phyloP scores from a whole-genome alignment of 2,329 filamentous ascomycete genomes.

The Verticillium nubilum region DNA sequence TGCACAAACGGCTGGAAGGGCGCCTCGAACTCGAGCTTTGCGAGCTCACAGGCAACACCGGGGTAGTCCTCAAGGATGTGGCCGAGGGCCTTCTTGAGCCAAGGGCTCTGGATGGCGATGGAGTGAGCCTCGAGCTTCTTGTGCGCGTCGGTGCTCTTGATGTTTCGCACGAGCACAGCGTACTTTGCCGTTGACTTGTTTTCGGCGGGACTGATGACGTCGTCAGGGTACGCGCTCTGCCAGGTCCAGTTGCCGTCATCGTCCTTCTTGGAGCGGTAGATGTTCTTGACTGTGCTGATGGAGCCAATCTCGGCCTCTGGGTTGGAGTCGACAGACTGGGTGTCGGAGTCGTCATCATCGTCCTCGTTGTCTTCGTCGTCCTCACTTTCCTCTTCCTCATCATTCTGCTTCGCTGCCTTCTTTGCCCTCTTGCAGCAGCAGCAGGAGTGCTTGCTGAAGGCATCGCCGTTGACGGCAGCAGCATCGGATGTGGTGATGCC shows the following conservation, averaged over 20 bases:
- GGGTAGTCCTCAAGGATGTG: slow-evolving; percentile 53
- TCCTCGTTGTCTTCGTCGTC: neutral
- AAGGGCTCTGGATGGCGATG: slow-evolving; percentile 58
- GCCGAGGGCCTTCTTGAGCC: slow-evolving; percentile 50
- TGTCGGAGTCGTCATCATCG: neutral
- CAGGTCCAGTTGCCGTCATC: slow-evolving; percentile 45
- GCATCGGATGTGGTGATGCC: neutral
- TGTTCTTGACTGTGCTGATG: slow-evolving; percentile 32
- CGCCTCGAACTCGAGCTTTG: slow-evolving; percentile 54
- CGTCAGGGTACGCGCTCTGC: slow-evolving; percentile 49
- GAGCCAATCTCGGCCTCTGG: slow-evolving; percentile 19
- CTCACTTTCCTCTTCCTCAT: neutral
- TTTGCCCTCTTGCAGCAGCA: neutral
- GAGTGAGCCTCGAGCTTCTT: slow-evolving; percentile 57
- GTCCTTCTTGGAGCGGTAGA: slow-evolving; percentile 38
- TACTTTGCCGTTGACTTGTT: slow-evolving; percentile 57
- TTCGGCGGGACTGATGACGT: slow-evolving; percentile 51
- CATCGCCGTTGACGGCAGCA: neutral
- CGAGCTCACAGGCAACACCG: slow-evolving; percentile 52
- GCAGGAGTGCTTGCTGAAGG: neutral
- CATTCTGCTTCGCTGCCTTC: neutral
- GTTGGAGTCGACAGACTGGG: neutral
- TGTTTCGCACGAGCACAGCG: slow-evolving; percentile 54
- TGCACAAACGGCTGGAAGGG: slow-evolving; percentile 63
- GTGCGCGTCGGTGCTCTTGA: slow-evolving; percentile 50